Conservation (phyloP, 1,284 basidiomycete species). For the Cryptococcus sp. region DNA sequence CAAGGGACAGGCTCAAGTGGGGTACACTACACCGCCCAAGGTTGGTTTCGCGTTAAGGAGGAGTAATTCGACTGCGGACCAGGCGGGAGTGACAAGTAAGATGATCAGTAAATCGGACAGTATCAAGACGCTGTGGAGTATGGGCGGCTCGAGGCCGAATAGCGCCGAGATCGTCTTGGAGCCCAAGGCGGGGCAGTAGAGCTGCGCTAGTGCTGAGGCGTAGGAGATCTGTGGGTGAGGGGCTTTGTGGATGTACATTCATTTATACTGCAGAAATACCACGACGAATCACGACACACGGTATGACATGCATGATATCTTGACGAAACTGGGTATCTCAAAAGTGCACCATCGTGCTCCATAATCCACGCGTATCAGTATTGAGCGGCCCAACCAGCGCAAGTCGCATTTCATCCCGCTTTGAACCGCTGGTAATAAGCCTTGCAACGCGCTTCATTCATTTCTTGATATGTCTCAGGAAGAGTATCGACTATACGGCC, state of each 20-base stretch:
- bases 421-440: conserved; percentile 71
- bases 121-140: conserved; percentile 32
- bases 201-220: no score
- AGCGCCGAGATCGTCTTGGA: conserved; percentile 23
- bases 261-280: neutral
- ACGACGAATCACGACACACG: neutral
- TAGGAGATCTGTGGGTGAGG: no score
- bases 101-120: conserved; percentile 28
- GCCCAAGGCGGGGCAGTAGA: conserved; percentile 1
- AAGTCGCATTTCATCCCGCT: conserved; percentile 22
- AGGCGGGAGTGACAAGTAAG: conserved; percentile 7
- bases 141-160: conserved; percentile 19
- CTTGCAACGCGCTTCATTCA: conserved; percentile 75
- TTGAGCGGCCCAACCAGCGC: neutral
- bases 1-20: conserved; percentile 27
- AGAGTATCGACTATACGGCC: conserved; percentile 79
- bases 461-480: conserved; percentile 85
- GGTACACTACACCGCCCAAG: conserved; percentile 37
- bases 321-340: neutral
- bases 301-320: conserved; percentile 10
- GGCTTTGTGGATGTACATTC: neutral
- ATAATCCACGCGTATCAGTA: neutral
- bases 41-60: conserved; percentile 12
- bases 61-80: conserved; percentile 3
- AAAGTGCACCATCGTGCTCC: no score